phyloP scores from a whole-genome alignment of 2,329 filamentous ascomycete genomes.

The Trichoderma afroharzianum region DNA sequence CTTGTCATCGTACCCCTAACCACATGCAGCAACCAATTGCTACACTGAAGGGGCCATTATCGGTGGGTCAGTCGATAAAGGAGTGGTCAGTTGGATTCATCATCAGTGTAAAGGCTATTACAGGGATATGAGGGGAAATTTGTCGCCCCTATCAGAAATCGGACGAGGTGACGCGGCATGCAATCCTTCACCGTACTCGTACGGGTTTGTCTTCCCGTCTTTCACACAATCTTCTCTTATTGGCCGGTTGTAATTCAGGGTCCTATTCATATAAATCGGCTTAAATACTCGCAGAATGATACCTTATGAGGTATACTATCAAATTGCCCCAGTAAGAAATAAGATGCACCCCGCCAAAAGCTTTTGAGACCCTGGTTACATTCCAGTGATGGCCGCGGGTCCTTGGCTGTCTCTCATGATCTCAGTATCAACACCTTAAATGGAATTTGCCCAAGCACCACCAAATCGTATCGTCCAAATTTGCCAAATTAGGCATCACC shows the following conservation, averaged over 20 bases:
- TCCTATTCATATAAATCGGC: neutral
- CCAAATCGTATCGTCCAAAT: neutral
- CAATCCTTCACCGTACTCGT: neutral
- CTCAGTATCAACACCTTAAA: neutral
- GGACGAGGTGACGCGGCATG: neutral
- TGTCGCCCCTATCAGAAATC: neutral
- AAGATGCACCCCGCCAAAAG: neutral
- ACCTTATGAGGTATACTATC: too few relatives aligned
- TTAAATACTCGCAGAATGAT: neutral
- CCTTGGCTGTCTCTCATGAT: neutral
- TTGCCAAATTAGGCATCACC: neutral
- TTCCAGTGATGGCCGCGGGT: too few relatives aligned
- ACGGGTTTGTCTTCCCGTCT: too few relatives aligned
- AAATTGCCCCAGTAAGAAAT: neutral
- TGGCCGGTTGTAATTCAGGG: neutral
- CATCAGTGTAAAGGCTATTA: too few relatives aligned
- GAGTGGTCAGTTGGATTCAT: neutral
- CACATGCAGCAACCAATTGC: too few relatives aligned
- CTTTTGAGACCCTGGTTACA: too few relatives aligned
- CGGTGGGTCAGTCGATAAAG: neutral
- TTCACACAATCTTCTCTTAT: neutral
- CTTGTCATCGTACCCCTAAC: neutral
- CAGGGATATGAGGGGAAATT: neutral
- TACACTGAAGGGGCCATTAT: too few relatives aligned
- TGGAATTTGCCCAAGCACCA: too few relatives aligned